phyloP scores from a whole-genome alignment of 169 alveolate species.

The Babesia divergens region DNA sequence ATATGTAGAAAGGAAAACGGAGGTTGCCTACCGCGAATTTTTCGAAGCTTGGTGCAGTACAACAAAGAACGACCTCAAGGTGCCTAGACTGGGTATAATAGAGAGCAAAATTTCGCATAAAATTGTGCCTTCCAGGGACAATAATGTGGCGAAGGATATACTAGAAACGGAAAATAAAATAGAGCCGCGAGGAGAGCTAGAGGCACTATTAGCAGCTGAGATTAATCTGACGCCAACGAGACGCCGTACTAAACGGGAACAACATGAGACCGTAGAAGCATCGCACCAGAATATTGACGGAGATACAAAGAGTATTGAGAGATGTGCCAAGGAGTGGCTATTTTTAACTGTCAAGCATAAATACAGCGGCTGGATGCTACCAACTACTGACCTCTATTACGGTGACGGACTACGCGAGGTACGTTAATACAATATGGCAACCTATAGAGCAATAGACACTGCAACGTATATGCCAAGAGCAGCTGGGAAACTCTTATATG shows the following conservation, averaged over 20 bases:
- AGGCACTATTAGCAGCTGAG: constrained; percentile 36
- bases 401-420: constrained; percentile 61
- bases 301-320: constrained; percentile 54
- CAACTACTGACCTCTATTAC: constrained; percentile 67
- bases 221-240: constrained; percentile 17
- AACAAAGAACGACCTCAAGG: constrained; percentile 41
- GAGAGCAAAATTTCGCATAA: constrained; percentile 63
- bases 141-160: neutral
- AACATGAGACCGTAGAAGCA: constrained; percentile 13
- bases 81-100: constrained; percentile 46
- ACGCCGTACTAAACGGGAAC: neutral
- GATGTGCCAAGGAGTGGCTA: constrained; percentile 65
- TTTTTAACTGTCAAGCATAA: constrained; percentile 67
- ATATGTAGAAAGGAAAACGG: constrained; percentile 31
- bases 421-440: neutral
- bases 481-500: constrained; percentile 54
- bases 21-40: constrained; percentile 34
- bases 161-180: neutral
- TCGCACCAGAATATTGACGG: constrained; percentile 25
- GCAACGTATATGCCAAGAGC: constrained; percentile 66
- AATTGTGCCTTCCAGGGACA: constrained; percentile 41
- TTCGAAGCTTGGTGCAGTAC: constrained; percentile 32
- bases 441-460: constrained; percentile 33
- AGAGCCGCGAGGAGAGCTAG: constrained; percentile 43
- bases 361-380: constrained; percentile 66